These are phyloP conservation scores for Neurospora sp. DNA, from an alignment of 495 filamentous ascomycete genomes.

Conservation along the genomic window DNA sequence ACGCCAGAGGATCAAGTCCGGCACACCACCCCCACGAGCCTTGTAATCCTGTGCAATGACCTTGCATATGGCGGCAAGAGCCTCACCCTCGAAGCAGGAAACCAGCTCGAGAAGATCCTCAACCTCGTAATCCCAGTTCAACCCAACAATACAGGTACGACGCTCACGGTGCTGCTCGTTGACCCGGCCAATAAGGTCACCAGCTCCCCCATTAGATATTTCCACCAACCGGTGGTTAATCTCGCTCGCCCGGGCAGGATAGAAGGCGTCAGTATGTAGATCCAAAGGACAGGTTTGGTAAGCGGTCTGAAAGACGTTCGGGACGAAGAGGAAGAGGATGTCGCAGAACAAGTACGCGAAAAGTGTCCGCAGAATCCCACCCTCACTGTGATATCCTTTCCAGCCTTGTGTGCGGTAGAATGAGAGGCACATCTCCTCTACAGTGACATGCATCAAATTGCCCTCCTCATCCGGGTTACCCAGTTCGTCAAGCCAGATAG, in stretches of 20 bases:
- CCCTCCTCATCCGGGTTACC: conserved; percentile 60
- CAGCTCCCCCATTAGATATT: conserved; percentile 67
- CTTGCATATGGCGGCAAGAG: conserved; percentile 75
- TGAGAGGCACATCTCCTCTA: conserved; percentile 89
- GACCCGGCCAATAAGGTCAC: conserved; percentile 54
- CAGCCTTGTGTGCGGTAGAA: conserved; percentile 75
- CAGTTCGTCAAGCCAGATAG: conserved; percentile 73
- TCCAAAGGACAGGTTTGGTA: conserved; percentile 93
- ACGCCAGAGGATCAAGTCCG: conserved; percentile 88
- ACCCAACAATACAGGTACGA: conserved; percentile 74
- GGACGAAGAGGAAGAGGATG: conserved; percentile 84
- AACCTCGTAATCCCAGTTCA: conserved; percentile 81
- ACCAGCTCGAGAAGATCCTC: conserved; percentile 77
- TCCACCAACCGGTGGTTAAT: conserved; percentile 83
- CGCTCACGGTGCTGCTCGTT: conserved; percentile 54
- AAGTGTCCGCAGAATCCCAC: conserved; percentile 79
- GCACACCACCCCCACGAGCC: conserved; percentile 77
- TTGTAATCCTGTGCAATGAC: conserved; percentile 92
- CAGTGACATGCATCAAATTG: conserved; percentile 27
- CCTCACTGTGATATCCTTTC: conserved; percentile 92
- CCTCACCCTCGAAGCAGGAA: conserved; percentile 67
- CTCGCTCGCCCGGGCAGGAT: conserved; percentile 69
- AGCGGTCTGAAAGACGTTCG: conserved; percentile 92
- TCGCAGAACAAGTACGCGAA: conserved; percentile 92
- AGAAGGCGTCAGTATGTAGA: conserved; percentile 90